These are phyloP conservation scores for Ogataea dorogensis DNA, from an alignment of 805 yeast genomes.

Conservation along the genomic window DNA sequence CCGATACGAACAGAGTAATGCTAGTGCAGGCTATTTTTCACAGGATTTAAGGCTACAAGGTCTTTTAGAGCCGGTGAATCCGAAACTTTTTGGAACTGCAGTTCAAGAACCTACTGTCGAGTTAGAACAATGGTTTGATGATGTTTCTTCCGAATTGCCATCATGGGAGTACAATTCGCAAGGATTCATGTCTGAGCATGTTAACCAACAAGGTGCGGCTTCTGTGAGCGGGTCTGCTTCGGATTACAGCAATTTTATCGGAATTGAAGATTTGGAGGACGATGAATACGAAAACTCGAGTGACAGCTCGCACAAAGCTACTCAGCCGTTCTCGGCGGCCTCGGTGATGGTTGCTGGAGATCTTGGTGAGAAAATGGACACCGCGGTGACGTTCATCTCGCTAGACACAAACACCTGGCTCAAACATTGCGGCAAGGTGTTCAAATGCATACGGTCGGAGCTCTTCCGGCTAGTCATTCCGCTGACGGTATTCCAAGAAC, in stretches of 20 bases:
- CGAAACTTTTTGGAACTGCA: slow-evolving; percentile 11
- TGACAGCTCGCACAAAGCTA: slow-evolving; percentile 8
- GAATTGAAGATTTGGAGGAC: slow-evolving; percentile 25
- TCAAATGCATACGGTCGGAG: slow-evolving; percentile 60
- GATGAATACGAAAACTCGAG: slow-evolving; percentile 14
- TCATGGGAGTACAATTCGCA: slow-evolving; percentile 32
- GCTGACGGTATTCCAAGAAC: slow-evolving; percentile 73
- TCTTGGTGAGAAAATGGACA: slow-evolving; percentile 57
- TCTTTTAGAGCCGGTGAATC: slow-evolving; percentile 20
- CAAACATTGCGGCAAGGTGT: slow-evolving; percentile 74
- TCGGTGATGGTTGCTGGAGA: slow-evolving; percentile 39
- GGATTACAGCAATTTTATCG: slow-evolving; percentile 10
- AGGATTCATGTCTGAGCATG: slow-evolving; percentile 34
- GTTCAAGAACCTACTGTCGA: slow-evolving; percentile 4
- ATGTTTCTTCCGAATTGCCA: slow-evolving; percentile 23
- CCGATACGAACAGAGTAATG: slow-evolving; percentile 18
- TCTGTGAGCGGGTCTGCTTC: slow-evolving; percentile 9
- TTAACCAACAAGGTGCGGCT: slow-evolving; percentile 27
- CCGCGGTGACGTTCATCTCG: slow-evolving; percentile 54
- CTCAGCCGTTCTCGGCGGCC: slow-evolving; percentile 15
- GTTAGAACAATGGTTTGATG: slow-evolving; percentile 19
- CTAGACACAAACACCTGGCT: slow-evolving; percentile 80
- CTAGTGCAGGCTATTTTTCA: slow-evolving; percentile 25
- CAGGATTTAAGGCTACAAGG: slow-evolving; percentile 27
- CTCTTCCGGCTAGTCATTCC: slow-evolving; percentile 65